phyloP scores from a whole-genome alignment of 306 rosid genomes.

The Dryas drummondii region DNA sequence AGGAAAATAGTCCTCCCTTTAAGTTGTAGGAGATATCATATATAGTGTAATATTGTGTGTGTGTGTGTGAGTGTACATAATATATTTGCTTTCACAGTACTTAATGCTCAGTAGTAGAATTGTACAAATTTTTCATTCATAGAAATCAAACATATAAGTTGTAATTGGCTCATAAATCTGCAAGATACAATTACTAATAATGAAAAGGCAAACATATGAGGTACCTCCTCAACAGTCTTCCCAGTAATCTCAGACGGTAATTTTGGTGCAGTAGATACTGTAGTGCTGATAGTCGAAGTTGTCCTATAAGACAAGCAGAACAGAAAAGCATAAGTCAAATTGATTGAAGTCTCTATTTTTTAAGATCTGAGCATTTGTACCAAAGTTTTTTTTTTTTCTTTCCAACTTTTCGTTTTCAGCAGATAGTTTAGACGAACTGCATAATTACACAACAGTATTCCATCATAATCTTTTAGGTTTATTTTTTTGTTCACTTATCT shows the following conservation, averaged over 20 bases:
- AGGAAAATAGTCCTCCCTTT: background rate
- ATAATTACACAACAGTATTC: background rate
- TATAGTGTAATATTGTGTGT: background rate
- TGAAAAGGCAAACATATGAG: constrained; percentile 9
- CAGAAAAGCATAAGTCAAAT: constrained; percentile 25
- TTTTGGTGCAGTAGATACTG: constrained; percentile 57
- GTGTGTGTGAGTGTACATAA: background rate
- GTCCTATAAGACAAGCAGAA: constrained; percentile 48
- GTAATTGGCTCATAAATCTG: constrained; percentile 1
- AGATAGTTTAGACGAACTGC: background rate
- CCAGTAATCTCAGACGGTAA: constrained; percentile 93
- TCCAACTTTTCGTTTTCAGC: background rate
- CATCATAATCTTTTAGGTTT: background rate
- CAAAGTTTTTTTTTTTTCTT: background rate
- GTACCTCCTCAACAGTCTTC: constrained; percentile 96
- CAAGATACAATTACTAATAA: background rate
- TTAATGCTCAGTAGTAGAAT: background rate
- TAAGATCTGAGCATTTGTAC: background rate
- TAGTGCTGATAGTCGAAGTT: constrained; percentile 57
- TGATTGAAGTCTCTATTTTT: background rate
- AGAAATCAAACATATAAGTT: background rate
- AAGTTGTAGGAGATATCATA: background rate
- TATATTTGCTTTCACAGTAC: background rate
- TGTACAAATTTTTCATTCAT: background rate
- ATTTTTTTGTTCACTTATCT: background rate